Evolutionary conservation across 2,329 filamentous ascomycete species (phyloP).

Genomic region (Myriosclerotinia scirpicola): DNA sequence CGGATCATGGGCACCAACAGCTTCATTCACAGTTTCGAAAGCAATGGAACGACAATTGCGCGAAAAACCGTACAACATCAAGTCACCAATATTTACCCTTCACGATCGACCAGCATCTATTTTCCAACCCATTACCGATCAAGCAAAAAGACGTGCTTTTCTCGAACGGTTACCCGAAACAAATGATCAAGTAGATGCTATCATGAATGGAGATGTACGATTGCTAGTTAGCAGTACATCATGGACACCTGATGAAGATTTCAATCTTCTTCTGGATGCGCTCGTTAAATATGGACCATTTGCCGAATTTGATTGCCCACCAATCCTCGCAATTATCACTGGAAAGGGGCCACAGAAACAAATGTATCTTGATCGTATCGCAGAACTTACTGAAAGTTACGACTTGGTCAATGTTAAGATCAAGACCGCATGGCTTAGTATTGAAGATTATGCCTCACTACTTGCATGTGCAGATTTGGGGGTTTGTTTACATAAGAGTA

Average conservation of each 20-base stretch:
- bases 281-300: constrained; percentile 69
- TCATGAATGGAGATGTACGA: constrained; percentile 58
- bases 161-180: constrained; percentile 67
- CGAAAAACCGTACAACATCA: constrained; percentile 62
- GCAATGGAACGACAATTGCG: constrained; percentile 79
- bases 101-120: constrained; percentile 84
- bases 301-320: constrained; percentile 46
- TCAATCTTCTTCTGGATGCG: constrained; percentile 80
- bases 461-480: constrained; percentile 86
- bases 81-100: constrained; percentile 65
- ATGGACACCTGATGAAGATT: constrained; percentile 97
- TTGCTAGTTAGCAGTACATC: constrained; percentile 91
- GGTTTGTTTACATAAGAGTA: constrained; percentile 88
- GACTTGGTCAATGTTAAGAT: constrained; percentile 71
- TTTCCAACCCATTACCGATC: constrained; percentile 67
- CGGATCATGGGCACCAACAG: constrained; percentile 63
- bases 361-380: constrained; percentile 68
- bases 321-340: constrained; percentile 88
- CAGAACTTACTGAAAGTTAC: constrained; percentile 54
- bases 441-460: constrained; percentile 79
- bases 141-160: constrained; percentile 54
- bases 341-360: constrained; percentile 86
- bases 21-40: constrained; percentile 84
- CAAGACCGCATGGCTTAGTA: constrained; percentile 79
- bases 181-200: constrained; percentile 55